phyloP scores from a whole-genome alignment of 169 alveolate species.

The Cryptosporidium muris region DNA sequence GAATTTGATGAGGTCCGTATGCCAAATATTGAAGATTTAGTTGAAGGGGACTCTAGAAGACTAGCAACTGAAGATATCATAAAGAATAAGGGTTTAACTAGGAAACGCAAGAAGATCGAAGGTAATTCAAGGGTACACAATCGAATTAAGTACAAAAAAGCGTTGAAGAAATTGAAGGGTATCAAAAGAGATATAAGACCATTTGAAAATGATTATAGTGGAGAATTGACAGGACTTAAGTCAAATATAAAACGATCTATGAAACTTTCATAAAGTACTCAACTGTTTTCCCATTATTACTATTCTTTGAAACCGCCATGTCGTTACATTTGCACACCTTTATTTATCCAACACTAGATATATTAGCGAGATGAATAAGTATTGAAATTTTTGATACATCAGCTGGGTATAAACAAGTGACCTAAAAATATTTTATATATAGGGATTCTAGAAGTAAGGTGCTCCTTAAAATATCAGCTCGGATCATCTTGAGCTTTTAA shows the following conservation, averaged over 20 bases:
- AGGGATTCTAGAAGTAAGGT: too few relatives aligned
- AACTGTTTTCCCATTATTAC: too few relatives aligned
- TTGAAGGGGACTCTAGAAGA: constrained; percentile 64
- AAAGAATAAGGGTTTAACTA: constrained; percentile 88
- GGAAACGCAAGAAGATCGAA: constrained; percentile 91
- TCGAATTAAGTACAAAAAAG: constrained; percentile 87
- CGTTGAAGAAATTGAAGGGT: constrained; percentile 79
- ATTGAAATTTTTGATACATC: too few relatives aligned
- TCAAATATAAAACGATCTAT: constrained; percentile 82
- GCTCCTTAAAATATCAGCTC: too few relatives aligned
- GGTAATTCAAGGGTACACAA: constrained; percentile 93
- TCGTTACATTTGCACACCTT: too few relatives aligned
- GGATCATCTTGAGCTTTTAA: too few relatives aligned
- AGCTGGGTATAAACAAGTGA: too few relatives aligned
- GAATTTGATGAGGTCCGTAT: constrained; percentile 70
- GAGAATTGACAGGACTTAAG: constrained; percentile 84
- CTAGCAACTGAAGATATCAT: constrained; percentile 80
- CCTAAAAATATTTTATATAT: too few relatives aligned
- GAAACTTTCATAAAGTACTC: neutral
- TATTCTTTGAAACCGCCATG: too few relatives aligned
- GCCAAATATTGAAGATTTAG: constrained; percentile 65
- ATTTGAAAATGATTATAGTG: constrained; percentile 79
- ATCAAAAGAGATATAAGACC: constrained; percentile 76
- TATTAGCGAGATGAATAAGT: too few relatives aligned
- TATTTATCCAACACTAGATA: too few relatives aligned